Conservation (phyloP, 495 filamentous ascomycete genomes). For the Cenococcum geophilum region DNA sequence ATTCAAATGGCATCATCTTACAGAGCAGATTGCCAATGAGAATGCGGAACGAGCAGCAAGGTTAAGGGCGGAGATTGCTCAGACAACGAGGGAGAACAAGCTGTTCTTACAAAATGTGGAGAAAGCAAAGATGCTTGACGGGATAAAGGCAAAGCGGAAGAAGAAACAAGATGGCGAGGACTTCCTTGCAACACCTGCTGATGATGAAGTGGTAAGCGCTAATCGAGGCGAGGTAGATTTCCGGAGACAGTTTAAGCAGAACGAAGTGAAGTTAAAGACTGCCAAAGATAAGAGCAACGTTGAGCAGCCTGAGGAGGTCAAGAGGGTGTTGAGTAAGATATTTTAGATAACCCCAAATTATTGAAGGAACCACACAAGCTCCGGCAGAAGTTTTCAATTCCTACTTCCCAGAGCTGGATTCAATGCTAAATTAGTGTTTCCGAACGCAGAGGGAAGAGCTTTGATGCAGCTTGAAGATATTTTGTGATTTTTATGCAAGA, state of each 20-base stretch:
- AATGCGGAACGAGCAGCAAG: slow-evolving; percentile 73
- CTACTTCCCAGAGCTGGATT: too few species aligned
- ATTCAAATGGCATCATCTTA: slow-evolving; percentile 71
- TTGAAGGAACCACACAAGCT: too few species aligned
- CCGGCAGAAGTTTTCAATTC: too few species aligned
- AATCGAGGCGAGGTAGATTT: slow-evolving; percentile 33
- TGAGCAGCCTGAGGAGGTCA: not conserved
- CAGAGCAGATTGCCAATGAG: slow-evolving; percentile 69
- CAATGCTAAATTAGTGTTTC: too few species aligned
- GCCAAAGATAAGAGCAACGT: slow-evolving; percentile 30
- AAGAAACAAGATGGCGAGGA: slow-evolving; percentile 59
- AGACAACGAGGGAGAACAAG: slow-evolving; percentile 75
- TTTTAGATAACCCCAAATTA: not conserved
- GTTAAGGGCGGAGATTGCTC: slow-evolving; percentile 72
- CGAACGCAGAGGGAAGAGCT: too few species aligned
- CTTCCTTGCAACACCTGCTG: slow-evolving; percentile 44
- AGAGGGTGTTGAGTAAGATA: not conserved
- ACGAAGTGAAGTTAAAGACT: slow-evolving; percentile 46
- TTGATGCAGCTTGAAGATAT: too few species aligned
- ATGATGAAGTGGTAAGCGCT: slow-evolving; percentile 23
- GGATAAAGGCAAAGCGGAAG: slow-evolving; percentile 46
- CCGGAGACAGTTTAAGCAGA: slow-evolving; percentile 70
- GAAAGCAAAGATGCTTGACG: slow-evolving; percentile 46
- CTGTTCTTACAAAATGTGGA: slow-evolving; percentile 73
- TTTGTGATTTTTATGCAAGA: too few species aligned